Conservation (phyloP, 1,284 basidiomycete species). For the Sporisorium reilianum region DNA sequence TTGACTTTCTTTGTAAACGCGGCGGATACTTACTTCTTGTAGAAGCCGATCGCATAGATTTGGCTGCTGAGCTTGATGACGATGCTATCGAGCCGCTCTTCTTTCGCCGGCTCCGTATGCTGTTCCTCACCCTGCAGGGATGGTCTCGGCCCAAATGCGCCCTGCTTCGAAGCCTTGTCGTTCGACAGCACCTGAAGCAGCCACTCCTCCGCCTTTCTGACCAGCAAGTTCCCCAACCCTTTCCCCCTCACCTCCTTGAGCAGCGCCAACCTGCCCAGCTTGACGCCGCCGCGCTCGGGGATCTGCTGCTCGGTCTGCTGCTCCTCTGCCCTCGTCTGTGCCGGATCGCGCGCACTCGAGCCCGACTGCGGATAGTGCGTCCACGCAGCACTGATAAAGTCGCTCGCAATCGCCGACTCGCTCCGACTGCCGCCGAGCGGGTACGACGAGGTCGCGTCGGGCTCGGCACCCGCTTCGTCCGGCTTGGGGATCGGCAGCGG, state of each 20-base stretch:
- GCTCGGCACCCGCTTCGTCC: slow-evolving; percentile 24
- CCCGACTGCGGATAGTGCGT: slow-evolving; percentile 6
- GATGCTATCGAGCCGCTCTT: slow-evolving; percentile 32
- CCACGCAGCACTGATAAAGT: slow-evolving; percentile 43
- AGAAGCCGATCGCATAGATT: slow-evolving; percentile 41
- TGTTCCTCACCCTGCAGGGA: slow-evolving; percentile 1
- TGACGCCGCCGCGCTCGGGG: slow-evolving; percentile 36
- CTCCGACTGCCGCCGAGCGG: slow-evolving; percentile 39
- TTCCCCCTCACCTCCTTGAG: slow-evolving; percentile 45
- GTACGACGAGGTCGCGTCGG: slow-evolving; percentile 17
- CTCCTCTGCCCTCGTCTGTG: slow-evolving; percentile 35
- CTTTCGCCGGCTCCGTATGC: neutral
- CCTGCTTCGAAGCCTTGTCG: slow-evolving; percentile 19
- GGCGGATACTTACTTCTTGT: slow-evolving; percentile 35
- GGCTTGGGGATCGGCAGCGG: slow-evolving; percentile 43
- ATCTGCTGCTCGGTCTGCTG: slow-evolving; percentile 12
- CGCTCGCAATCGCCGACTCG: slow-evolving; percentile 32
- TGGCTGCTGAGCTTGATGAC: slow-evolving; percentile 55
- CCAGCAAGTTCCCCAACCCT: slow-evolving; percentile 34
- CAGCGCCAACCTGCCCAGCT: slow-evolving; percentile 45
- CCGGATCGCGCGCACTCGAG: slow-evolving; percentile 18
- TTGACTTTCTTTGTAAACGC: neutral
- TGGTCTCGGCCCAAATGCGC: slow-evolving; percentile 38
- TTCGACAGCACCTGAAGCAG: slow-evolving; percentile 13
- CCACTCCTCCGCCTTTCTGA: slow-evolving; percentile 41